A percentile compares a stretch with the other conserved stretches of the same genome.
Conservation (phyloP, 805 yeast species). For the Yamadazyma akitaensis region DNA sequence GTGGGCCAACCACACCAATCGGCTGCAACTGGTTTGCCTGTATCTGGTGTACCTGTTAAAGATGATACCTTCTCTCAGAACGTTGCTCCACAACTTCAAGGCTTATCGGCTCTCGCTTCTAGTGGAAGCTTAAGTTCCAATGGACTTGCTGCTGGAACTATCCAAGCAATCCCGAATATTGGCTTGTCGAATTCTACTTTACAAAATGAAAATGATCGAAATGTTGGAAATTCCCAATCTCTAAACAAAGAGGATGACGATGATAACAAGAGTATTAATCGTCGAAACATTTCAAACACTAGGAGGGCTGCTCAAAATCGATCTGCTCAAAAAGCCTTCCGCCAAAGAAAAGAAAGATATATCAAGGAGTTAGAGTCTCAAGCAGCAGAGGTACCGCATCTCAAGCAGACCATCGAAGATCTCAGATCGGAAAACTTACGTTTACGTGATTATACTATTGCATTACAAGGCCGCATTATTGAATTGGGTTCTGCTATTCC, state of each 20-base stretch:
- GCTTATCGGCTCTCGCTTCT: not conserved
- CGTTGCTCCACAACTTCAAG: not conserved
- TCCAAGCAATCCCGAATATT: not conserved
- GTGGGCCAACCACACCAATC: not conserved
- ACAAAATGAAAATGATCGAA: not conserved
- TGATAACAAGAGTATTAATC: not conserved
- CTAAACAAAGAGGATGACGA: not conserved
- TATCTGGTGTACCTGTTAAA: not conserved
- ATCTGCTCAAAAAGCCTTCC: conserved; percentile 87
- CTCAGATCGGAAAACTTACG: conserved; percentile 67
- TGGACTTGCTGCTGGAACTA: not conserved
- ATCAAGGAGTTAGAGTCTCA: conserved; percentile 75
- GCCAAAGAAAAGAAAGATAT: conserved; percentile 78
- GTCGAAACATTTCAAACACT: conserved; percentile 52
- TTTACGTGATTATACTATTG: conserved; percentile 68
- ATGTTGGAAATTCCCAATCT: not conserved
- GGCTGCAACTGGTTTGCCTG: not conserved
- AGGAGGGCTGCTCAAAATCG: conserved; percentile 92
- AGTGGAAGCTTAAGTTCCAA: not conserved
- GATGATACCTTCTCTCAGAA: not conserved
- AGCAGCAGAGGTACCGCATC: conserved; percentile 58
- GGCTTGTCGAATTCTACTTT: not conserved
- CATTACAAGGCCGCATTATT: conserved; percentile 64
- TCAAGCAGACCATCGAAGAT: conserved; percentile 63
- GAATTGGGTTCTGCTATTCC: conserved; percentile 32